Conservation (phyloP, 2,329 filamentous ascomycete species). For the Ceratocystis huliohia region DNA sequence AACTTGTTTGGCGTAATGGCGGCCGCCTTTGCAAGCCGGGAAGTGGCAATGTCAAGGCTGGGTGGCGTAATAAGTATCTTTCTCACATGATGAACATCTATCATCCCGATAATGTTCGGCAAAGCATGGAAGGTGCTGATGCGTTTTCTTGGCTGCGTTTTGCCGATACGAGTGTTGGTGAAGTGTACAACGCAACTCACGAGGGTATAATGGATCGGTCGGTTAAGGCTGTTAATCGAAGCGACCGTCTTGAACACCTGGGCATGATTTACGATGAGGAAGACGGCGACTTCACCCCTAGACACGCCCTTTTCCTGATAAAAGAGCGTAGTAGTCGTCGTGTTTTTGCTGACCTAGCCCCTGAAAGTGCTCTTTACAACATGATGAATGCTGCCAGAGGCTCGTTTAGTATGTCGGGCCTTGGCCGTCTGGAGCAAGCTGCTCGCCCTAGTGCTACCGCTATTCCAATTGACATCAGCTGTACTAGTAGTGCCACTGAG, state of each 20-base stretch:
- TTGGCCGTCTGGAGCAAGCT: slow-evolving; percentile 69
- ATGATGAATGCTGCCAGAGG: slow-evolving; percentile 67
- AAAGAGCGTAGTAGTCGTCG: slow-evolving; percentile 53
- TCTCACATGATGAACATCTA: slow-evolving; percentile 82
- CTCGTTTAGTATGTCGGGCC: slow-evolving; percentile 55
- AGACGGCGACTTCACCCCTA: slow-evolving; percentile 52
- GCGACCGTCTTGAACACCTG: slow-evolving; percentile 51
- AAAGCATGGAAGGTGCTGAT: slow-evolving; percentile 46
- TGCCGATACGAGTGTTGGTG: slow-evolving; percentile 59
- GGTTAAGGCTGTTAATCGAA: slow-evolving; percentile 42
- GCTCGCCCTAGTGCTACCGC: slow-evolving; percentile 67
- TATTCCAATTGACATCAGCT: slow-evolving; percentile 71
- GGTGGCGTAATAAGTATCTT: slow-evolving; percentile 68
- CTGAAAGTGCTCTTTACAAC: slow-evolving; percentile 57
- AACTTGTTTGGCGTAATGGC: slow-evolving; percentile 66
- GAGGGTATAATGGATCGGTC: slow-evolving; percentile 63
- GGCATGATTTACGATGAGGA: slow-evolving; percentile 61
- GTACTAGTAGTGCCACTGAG: slow-evolving; percentile 51
- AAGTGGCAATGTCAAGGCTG: slow-evolving; percentile 58
- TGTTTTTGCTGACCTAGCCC: slow-evolving; percentile 55
- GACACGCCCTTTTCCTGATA: slow-evolving; percentile 73
- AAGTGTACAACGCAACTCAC: slow-evolving; percentile 58
- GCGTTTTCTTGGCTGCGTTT: slow-evolving; percentile 88
- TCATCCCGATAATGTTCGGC: slow-evolving; percentile 62
- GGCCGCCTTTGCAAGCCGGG: slow-evolving; percentile 66